These are phyloP conservation scores for Colletotrichum gloeosporioides DNA, from an alignment of 2,329 filamentous ascomycete genomes.

Conservation along the genomic window DNA sequence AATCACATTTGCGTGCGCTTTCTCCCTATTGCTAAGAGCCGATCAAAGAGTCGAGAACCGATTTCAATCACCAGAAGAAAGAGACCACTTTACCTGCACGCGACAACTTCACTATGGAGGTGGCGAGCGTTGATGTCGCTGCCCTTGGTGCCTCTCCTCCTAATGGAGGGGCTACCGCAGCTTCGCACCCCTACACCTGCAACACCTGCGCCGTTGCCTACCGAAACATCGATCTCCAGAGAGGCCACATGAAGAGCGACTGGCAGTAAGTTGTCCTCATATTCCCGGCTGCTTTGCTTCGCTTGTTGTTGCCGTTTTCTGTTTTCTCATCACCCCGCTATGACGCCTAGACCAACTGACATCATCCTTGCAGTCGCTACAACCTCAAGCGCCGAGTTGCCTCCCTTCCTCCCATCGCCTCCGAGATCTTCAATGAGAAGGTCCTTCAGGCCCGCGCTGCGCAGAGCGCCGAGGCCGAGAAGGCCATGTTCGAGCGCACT, in stretches of 20 bases:
- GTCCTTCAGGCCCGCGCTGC: constrained; percentile 89
- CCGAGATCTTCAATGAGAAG: constrained; percentile 94
- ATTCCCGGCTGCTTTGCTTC: background rate
- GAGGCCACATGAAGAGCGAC: constrained; percentile 96
- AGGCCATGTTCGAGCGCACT: constrained; percentile 84
- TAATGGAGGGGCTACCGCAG: constrained; percentile 35
- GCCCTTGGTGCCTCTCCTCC: constrained; percentile 20
- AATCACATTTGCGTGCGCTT: background rate
- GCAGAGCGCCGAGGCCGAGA: constrained; percentile 83
- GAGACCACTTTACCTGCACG: background rate
- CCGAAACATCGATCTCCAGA: constrained; percentile 89
- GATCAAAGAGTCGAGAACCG: background rate
- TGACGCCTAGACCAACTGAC: constrained; percentile 15
- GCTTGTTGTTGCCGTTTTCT: background rate
- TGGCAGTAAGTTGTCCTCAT: constrained; percentile 79
- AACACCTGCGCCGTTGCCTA: constrained; percentile 98
- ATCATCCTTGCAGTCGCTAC: constrained; percentile 69
- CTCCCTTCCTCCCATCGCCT: constrained; percentile 86
- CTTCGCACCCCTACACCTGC: constrained; percentile 91
- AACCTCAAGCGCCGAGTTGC: constrained; percentile 96
- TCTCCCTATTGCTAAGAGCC: background rate
- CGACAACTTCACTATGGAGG: constrained; percentile 38
- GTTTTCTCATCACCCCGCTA: background rate
- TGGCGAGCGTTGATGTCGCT: constrained; percentile 43
- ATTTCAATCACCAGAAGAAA: background rate